A percentile compares a stretch with the other conserved stretches of the same genome.
Evolutionary conservation across 1,139 yeast species (phyloP).

Genomic region (Nakaseomyces nivariensis): DNA sequence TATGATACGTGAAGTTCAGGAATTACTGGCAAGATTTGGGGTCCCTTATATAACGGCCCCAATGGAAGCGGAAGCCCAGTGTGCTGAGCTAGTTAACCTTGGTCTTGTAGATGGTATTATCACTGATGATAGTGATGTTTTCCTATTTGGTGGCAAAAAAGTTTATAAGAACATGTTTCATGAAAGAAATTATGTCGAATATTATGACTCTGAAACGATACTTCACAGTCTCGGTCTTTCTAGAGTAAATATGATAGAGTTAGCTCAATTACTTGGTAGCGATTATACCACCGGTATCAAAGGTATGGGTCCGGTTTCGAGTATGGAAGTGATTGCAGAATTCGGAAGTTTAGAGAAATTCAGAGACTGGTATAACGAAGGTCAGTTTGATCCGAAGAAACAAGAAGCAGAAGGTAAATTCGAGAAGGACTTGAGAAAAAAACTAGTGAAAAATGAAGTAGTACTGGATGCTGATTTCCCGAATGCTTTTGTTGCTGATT

Average conservation of each 20-base stretch:
- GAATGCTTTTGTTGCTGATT: constrained; percentile 54
- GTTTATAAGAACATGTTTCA: constrained; percentile 91
- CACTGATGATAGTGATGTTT: constrained; percentile 96
- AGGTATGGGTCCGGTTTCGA: constrained; percentile 88
- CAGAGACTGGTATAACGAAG: constrained; percentile 42
- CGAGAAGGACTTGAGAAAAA: constrained; percentile 49
- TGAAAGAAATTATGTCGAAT: constrained; percentile 86
- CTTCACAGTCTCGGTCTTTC: constrained; percentile 54
- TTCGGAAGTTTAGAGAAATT: constrained; percentile 46
- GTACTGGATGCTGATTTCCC: constrained; percentile 58
- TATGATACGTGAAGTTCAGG: constrained; percentile 89
- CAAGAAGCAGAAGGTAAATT: constrained; percentile 38
- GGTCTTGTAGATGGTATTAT: constrained; percentile 87
- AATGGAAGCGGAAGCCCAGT: constrained; percentile 98
- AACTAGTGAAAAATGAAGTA: constrained; percentile 40
- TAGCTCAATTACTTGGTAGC: constrained; percentile 80
- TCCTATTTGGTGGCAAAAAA: constrained; percentile 79
- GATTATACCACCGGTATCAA: constrained; percentile 89
- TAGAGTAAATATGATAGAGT: constrained; percentile 54
- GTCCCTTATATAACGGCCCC: constrained; percentile 93
- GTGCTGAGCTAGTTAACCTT: constrained; percentile 62
- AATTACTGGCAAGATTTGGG: constrained; percentile 74
- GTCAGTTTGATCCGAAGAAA: constrained; percentile 32
- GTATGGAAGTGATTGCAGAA: constrained; percentile 88
- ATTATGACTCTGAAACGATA: constrained; percentile 57